Percentiles rank a stretch among this genome's conserved stretches.
phyloP scores from a whole-genome alignment of 2,329 filamentous ascomycete species.

The Huntiella bhutanensis region DNA sequence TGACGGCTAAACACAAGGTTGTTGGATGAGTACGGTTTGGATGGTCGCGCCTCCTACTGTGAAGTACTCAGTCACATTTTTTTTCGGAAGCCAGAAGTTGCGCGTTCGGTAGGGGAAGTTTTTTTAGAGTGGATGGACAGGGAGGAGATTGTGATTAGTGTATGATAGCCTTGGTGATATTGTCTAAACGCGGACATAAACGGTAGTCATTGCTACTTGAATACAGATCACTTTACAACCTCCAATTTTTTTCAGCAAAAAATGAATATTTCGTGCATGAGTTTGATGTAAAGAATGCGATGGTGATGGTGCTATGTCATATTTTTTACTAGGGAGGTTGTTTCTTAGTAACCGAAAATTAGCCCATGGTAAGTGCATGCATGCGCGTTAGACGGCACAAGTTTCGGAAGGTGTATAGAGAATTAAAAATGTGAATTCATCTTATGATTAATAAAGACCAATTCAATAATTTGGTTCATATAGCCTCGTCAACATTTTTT shows the following conservation, averaged over 20 bases:
- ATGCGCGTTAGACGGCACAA: too few relatives aligned
- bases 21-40: constrained; percentile 19
- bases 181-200: constrained; percentile 1
- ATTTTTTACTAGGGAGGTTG: too few relatives aligned
- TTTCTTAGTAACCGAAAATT: too few relatives aligned
- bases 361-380: too few relatives aligned
- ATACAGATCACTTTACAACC: constrained; percentile 2
- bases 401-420: too few relatives aligned
- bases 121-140: constrained; percentile 18
- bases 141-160: constrained; percentile 15
- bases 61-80: neutral
- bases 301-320: too few relatives aligned
- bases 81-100: neutral
- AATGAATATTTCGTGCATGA: too few relatives aligned
- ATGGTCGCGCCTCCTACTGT: constrained; percentile 27
- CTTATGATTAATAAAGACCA: too few relatives aligned
- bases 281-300: too few relatives aligned
- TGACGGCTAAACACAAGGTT: constrained; percentile 10
- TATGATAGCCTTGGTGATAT: neutral
- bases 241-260: neutral
- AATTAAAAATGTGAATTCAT: too few relatives aligned
- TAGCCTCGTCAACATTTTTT: too few relatives aligned
- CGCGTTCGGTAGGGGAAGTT: constrained; percentile 10
- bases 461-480: too few relatives aligned
- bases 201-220: neutral